Conservation (phyloP, 2,329 filamentous ascomycete species). For the Fusarium coicis region DNA sequence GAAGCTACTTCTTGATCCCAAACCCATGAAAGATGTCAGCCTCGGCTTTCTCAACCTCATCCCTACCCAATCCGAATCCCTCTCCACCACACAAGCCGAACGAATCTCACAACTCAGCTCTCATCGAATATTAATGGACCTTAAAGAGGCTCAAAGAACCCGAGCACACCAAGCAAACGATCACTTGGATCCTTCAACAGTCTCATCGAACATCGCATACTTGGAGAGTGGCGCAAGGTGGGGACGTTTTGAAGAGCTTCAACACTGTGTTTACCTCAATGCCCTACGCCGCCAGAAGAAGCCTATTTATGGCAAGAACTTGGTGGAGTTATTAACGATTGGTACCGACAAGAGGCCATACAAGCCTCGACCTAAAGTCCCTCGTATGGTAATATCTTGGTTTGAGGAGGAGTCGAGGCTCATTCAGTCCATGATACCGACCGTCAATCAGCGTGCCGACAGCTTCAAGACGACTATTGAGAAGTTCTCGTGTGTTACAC, state of each 20-base stretch:
- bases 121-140: constrained; percentile 73
- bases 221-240: constrained; percentile 77
- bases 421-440: constrained; percentile 76
- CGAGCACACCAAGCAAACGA: constrained; percentile 67
- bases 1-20: constrained; percentile 69
- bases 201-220: constrained; percentile 76
- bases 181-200: constrained; percentile 71
- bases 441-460: constrained; percentile 76
- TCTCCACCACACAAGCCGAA: constrained; percentile 66
- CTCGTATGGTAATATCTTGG: constrained; percentile 76
- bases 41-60: constrained; percentile 83
- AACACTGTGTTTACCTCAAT: constrained; percentile 84
- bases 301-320: constrained; percentile 82
- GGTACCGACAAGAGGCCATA: constrained; percentile 68
- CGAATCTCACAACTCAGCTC: constrained; percentile 75
- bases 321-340: constrained; percentile 80
- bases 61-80: constrained; percentile 74
- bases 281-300: constrained; percentile 81
- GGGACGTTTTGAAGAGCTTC: constrained; percentile 79
- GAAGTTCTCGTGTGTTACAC: constrained; percentile 93
- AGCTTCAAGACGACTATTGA: constrained; percentile 79
- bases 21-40: constrained; percentile 73
- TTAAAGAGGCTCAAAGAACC: constrained; percentile 76
- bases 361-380: constrained; percentile 68
- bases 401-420: constrained; percentile 75